Conservation (phyloP, 768 basidiomycete species). For the Boletus sp. region DNA sequence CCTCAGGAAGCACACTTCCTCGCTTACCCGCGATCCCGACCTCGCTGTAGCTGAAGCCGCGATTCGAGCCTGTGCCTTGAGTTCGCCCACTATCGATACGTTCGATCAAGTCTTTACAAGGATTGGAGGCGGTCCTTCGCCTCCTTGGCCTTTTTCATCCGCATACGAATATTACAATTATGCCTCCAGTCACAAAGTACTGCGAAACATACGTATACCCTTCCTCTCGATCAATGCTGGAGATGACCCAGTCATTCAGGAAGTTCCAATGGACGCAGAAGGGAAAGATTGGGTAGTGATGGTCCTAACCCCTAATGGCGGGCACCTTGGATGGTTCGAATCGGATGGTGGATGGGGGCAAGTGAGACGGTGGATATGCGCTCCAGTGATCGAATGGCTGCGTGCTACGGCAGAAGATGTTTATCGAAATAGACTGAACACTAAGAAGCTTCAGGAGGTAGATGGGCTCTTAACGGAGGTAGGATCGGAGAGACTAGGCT, state of each 20-base stretch:
- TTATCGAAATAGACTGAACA: conserved; percentile 34
- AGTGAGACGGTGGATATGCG: conserved; percentile 59
- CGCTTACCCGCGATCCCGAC: conserved; percentile 50
- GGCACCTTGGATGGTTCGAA: conserved; percentile 86
- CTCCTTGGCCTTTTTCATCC: conserved; percentile 48
- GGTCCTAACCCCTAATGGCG: conserved; percentile 62
- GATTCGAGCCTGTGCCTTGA: conserved; percentile 43
- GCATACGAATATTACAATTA: conserved; percentile 48
- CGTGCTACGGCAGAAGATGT: conserved; percentile 55
- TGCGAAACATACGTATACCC: conserved; percentile 64
- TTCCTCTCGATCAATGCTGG: conserved; percentile 72
- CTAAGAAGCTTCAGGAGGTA: conserved; percentile 41
- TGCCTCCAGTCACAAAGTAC: conserved; percentile 59
- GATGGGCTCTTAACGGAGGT: conserved; percentile 64
- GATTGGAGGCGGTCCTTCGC: conserved; percentile 65
- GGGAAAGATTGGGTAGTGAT: conserved; percentile 56
- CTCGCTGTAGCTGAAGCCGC: conserved; percentile 51
- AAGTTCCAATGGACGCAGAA: conserved; percentile 56
- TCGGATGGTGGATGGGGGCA: conserved; percentile 35
- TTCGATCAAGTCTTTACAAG: conserved; percentile 67
- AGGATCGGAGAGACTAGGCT: conserved; percentile 55
- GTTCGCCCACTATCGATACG: conserved; percentile 51
- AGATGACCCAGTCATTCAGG: conserved; percentile 74
- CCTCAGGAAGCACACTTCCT: conserved; percentile 48
- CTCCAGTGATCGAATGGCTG: conserved; percentile 73